phyloP scores from a whole-genome alignment of 208 protist genomes.

The Wallacemonas collosoma region DNA sequence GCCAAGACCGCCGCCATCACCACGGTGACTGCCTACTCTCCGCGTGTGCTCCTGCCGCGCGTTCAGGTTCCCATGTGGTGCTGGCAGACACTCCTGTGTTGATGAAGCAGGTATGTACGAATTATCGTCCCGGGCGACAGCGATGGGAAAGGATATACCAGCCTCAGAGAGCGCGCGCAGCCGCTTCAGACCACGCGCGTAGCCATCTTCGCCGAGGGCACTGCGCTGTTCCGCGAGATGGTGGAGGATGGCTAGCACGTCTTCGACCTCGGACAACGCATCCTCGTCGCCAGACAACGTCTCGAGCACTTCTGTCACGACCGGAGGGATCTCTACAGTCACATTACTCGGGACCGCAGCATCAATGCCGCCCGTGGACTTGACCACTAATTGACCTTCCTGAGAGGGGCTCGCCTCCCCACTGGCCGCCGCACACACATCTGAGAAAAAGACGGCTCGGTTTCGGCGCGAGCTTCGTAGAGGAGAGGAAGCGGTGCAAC shows the following conservation, averaged over 20 bases:
- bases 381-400: too few relatives aligned
- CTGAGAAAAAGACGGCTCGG: constrained; percentile 6
- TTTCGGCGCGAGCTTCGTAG: neutral
- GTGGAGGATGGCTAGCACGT: constrained; percentile 44
- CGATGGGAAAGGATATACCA: neutral
- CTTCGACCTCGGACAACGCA: constrained; percentile 25
- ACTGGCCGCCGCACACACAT: neutral
- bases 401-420: neutral
- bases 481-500: neutral
- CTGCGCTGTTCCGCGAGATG: constrained; percentile 28
- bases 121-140: neutral
- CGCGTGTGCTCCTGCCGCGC: too few relatives aligned
- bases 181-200: neutral
- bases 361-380: neutral
- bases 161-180: neutral
- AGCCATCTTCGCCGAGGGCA: neutral
- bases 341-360: neutral
- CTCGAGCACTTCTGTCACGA: neutral
- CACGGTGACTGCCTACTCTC: too few relatives aligned
- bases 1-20: neutral
- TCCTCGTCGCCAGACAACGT: neutral
- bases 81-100: too few relatives aligned
- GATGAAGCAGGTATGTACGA: too few relatives aligned
- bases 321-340: neutral
- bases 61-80: too few relatives aligned